Evolutionary conservation across 140 eudicot genomes (phyloP), one percentile per base, ranked within the genome.

Genomic region (Senecio squalidus): DNA sequence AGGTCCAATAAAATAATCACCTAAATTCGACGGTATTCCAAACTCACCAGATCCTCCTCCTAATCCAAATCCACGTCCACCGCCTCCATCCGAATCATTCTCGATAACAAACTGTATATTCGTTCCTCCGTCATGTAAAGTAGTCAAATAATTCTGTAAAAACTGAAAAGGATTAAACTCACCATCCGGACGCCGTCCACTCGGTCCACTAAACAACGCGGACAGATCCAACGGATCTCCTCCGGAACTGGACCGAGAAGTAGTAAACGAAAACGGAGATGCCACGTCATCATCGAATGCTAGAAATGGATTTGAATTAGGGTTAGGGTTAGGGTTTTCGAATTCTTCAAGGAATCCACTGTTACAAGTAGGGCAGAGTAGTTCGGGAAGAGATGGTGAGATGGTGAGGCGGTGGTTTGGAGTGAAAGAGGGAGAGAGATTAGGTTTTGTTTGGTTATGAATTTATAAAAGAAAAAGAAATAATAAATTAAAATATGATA

Each of bases 101-200:
- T 80, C 87, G 15, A 90, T 64, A 0, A 90, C 90, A 20, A 90
- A 77, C 50, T 90, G 95, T n/a, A 90, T 80, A 51, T 80, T 74
- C 2, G 94, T n/a, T 90, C 95, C 94, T 9, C 94, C 80, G 7
- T 79, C 75, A 24, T 74, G 70, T 17, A 89, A 68, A 6, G 57
- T 71, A 31, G 48, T 69, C 40, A 89, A n/a, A n/a, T n/a, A 29
- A 34, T 90, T 83, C 30, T 78, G 76, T 1, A 83, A 72, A 50
- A 87, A 87, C 0, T 71, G 72, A 9, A 83, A 62, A 3, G 94
- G 94, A 59, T 88, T 62, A 43, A 76, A 88, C 22, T 80, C 86
- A 0, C 69, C 73, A 0, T 66, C 62, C 4, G 0, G 1, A 6
- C 68, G 14, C 63, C 62, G 46, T 38, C 74, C 5, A 66, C 23